Base-by-base conservation (phyloP, 2,329 filamentous ascomycete genomes). In the Cordyceps fumosorosea region DNA sequence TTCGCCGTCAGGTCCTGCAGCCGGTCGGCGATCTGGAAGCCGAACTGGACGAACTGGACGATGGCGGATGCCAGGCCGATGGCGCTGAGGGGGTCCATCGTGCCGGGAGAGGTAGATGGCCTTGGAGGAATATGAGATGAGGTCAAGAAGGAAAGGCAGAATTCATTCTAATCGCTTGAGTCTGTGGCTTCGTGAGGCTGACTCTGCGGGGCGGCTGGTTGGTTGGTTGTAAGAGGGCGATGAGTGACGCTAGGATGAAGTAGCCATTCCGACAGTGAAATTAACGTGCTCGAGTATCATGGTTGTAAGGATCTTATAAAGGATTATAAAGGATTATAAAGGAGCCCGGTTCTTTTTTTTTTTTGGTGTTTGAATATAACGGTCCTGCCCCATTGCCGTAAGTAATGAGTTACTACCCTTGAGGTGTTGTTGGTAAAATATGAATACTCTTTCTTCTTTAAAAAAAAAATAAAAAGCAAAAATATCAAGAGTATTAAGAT, bases 1-100 rank as follows among this genome's bases (percentile, higher is more conserved):
- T 51, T 56, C 11, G 52, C 24, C 2, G 59, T 62, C 32, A 62
- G 22, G 52, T 62, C 59, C 8, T 62, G 42, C 32, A 62, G 52
- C 22, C 59, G 59, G 45, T 62, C 59, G 16, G 59, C 59, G 18
- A 62, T 62, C 20, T 62, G 59, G 34, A 62, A 56, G 44, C 59
- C 59, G 50, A 62, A 62, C 52, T 62, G 59, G 1, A 62, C 59
- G 50, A 62, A 62, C 44, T 62, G 59, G 5, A 62, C 59, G 26
- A 62, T 56, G 32, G 59, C 44, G 3, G 59, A 62, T 10, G 59
- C 59, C 59, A 62, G 37, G 24, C 59, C 37, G 34, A 62, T 62
- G 52, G 59, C 59, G 34, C 59, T 62, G 22, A 62, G 52, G 20
- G 59, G 59, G 26, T 62, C 59, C 59, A 62, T 62, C 7, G 24